Evolutionary conservation across 2,329 filamentous ascomycete genomes (phyloP), one percentile per base, ranked within the genome.

Genomic region (Elsinoe batatas): DNA sequence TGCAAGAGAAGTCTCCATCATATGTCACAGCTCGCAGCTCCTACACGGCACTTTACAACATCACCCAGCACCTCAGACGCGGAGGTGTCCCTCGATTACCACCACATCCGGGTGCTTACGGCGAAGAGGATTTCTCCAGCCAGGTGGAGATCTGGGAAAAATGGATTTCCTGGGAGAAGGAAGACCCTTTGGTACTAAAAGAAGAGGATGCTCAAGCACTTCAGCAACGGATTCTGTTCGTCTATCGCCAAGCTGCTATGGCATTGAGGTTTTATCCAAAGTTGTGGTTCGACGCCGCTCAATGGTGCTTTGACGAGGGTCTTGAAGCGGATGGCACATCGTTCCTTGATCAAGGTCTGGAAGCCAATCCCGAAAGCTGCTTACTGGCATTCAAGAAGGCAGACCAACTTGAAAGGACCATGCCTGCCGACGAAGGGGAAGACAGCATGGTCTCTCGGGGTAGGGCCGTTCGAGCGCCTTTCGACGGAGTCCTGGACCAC

Each of bases 21-120:
- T 98, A 97, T 69, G 95, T 98, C 90, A 94, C 91, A 13, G 93
- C 94, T 53, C 85, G 94, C 68, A 91, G 87, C 61, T 90, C 90
- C 40, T 89, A 89, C 66, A 91, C 88, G 40, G 87, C 90, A 36
- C 75, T 97, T n/a, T 88, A 95, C 56, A 94, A 95, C 65, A 84
- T 95, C 55, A 90, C 87, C 1, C 81, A 84, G 37, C 83, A 84
- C 7, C 73, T 98, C 40, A 79, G 82, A 60, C 83, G 91, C 43
- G 87, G 82, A 2, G 91, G 87, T 3, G 73, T 95, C 1, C 89
- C 94, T 2, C 80, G 82, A 8, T 74, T 98, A 1, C 89, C 91
- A 1, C 91, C 93, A 5, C 83, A 86, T 4, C 82, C 83, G 43
- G 91, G 91, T 1, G 96, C 90, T 64, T 87, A 93, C 54, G 93